Percentiles rank a stretch among this genome's conserved stretches.
Conservation (phyloP, 192 early-diverging fungal species). For the Fimicolochytrium jonesii region DNA sequence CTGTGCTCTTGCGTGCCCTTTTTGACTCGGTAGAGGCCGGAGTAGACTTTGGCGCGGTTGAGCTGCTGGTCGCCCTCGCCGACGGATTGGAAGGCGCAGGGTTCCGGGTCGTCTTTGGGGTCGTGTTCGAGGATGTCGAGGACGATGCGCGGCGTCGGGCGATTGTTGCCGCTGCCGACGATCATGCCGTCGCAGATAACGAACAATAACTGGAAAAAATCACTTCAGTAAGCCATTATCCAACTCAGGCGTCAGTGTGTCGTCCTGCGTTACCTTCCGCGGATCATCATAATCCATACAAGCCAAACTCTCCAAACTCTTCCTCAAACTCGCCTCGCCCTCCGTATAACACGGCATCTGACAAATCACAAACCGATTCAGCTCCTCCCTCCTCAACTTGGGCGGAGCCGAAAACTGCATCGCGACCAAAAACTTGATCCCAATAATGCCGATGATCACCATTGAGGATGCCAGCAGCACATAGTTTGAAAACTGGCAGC, state of each 20-base stretch:
- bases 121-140: slow-evolving; percentile 84
- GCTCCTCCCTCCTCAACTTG: slow-evolving; percentile 51
- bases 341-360: slow-evolving; percentile 84
- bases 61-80: slow-evolving; percentile 80
- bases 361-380: slow-evolving; percentile 17
- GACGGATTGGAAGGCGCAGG: slow-evolving; percentile 69
- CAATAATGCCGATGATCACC: slow-evolving; percentile 69
- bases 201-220: no score
- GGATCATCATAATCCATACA: slow-evolving; percentile 75
- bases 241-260: no score
- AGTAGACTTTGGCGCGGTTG: slow-evolving; percentile 90
- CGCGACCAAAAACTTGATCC: slow-evolving; percentile 85
- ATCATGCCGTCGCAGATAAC: slow-evolving; percentile 86
- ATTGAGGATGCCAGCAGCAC: slow-evolving; percentile 67
- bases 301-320: slow-evolving; percentile 62
- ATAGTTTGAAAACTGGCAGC: slow-evolving; percentile 80
- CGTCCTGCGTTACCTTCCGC: no score
- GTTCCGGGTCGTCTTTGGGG: slow-evolving; percentile 47
- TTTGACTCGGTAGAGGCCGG: slow-evolving; percentile 75
- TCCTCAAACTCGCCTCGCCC: slow-evolving; percentile 43
- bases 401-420: slow-evolving; percentile 87
- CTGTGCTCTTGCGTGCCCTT: slow-evolving; percentile 59
- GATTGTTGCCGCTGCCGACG: slow-evolving; percentile 85
- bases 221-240: no score
- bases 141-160: slow-evolving; percentile 83